Base-by-base conservation (phyloP, 169 alveolate genomes). In the Theileria orientalis region DNA sequence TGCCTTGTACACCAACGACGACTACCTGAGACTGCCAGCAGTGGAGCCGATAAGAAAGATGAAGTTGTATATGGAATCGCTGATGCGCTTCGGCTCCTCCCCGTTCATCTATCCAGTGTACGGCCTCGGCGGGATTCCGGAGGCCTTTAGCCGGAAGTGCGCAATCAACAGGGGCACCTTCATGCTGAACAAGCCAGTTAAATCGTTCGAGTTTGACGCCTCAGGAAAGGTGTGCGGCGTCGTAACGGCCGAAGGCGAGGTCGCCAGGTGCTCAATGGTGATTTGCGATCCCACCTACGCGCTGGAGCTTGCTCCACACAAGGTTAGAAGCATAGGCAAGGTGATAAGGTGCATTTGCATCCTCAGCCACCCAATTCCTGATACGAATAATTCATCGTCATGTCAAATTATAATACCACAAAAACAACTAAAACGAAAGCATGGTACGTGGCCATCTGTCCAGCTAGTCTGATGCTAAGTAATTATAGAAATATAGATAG, bases 71-170 rank as follows among this genome's bases (percentile, higher is more conserved):
- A 92, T 96, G 94, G 95, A 93, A 60, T 94, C 98, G 46, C 83
- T 96, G 73, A 95, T 97, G 73, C 94, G 98, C 72, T 96, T 96
- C 83, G 99, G 99, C 25, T 93, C 96, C 60, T 93, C 98, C 23
- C 99, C 99, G 35, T 97, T 97, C 92, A 96, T 97, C 52, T 97
- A 97, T 74, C 99, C 99, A 8, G 91, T 96, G 27, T 97, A 97
- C 83, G 99, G 99, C 9, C 94, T 97, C 7, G 99, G 99, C 41
- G 98, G 98, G n/a, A 94, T 97, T 30, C 99, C 99, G 11, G 98
- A 97, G 85, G 98, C 98, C 35, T 96, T 95, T 88, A 94, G 98
- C 29, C 84, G 99, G 82, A 84, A 94, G 80, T 94, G 98, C 74
- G 98, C 99, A 70, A 93, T 98, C 59, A 94, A 97, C 83, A 99